phyloP scores from a whole-genome alignment of 306 rosid species.

The Gillenia trifoliata region DNA sequence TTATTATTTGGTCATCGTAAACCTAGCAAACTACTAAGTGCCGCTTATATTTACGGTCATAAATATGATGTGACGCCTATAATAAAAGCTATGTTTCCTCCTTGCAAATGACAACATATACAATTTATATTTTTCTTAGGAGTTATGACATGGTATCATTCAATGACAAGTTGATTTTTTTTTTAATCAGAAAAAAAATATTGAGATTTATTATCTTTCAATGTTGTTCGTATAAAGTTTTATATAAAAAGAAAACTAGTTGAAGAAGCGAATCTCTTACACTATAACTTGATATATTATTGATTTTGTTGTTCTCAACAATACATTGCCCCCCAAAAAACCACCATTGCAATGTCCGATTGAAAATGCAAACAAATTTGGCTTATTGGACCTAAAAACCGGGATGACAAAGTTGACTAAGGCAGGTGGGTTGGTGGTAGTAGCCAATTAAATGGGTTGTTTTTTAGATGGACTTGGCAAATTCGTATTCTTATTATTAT shows the following conservation, averaged over 20 bases:
- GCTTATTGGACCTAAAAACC: not conserved
- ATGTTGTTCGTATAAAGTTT: not conserved
- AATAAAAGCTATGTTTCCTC: no score
- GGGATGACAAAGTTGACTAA: constrained; percentile 2
- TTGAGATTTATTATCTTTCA: not conserved
- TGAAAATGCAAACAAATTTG: not conserved
- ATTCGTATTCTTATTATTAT: no score
- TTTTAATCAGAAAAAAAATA: not conserved
- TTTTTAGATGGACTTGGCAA: no score
- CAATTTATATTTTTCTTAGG: no score
- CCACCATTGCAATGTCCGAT: not conserved
- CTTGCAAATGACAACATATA: no score
- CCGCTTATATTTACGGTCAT: no score
- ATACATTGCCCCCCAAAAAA: no score
- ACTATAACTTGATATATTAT: not conserved
- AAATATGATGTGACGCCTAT: no score
- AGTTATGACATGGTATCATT: not conserved
- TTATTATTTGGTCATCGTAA: no score
- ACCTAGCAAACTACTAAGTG: no score
- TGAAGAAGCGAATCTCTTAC: not conserved
- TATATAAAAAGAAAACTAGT: not conserved
- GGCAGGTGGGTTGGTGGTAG: not conserved
- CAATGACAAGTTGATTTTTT: not conserved
- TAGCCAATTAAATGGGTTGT: no score
- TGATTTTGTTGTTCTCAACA: not conserved